Percentiles rank a stretch among this genome's conserved stretches.
Evolutionary conservation across 2,329 filamentous ascomycete genomes (phyloP).

Genomic region (Ophiostoma sp.): DNA sequence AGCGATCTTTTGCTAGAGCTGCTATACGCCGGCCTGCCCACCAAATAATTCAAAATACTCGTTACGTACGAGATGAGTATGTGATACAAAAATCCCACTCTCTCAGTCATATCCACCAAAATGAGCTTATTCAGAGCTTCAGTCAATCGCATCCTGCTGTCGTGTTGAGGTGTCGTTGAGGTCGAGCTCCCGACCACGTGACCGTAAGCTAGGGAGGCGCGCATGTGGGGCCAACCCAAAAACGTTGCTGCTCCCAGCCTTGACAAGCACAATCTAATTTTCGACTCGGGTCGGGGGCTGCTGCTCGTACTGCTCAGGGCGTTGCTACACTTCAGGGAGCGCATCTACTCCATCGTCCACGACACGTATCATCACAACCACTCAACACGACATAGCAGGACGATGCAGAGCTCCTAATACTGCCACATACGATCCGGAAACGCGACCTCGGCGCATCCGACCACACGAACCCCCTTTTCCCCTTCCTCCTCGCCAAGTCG

Average conservation of each 20-base stretch:
- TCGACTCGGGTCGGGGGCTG: conserved; percentile 8
- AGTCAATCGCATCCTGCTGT: not conserved
- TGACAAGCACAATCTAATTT: conserved; percentile 20
- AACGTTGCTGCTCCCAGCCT: conserved; percentile 18
- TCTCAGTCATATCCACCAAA: not conserved
- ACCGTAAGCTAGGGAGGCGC: conserved; percentile 9
- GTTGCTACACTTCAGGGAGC: conserved; percentile 15
- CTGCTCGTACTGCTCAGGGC: not conserved
- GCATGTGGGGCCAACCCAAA: conserved; percentile 19
- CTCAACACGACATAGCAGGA: conserved; percentile 15
- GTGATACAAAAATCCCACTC: too few relatives aligned
- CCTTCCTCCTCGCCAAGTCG: not conserved
- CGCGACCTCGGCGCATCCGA: conserved; percentile 14
- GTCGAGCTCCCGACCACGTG: conserved; percentile 13
- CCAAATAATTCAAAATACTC: not conserved
- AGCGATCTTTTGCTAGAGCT: not conserved
- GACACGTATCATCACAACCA: conserved; percentile 10
- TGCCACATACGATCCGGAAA: not conserved
- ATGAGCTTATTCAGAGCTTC: not conserved
- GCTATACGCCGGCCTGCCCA: not conserved
- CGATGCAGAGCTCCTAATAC: conserved; percentile 17
- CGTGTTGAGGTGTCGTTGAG: not conserved
- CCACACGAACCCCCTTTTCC: conserved; percentile 7
- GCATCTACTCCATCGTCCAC: conserved; percentile 11
- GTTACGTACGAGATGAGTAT: too few relatives aligned